Evolutionary conservation across 2,329 filamentous ascomycete species (phyloP).

Genomic region (Aspergillus texensis): DNA sequence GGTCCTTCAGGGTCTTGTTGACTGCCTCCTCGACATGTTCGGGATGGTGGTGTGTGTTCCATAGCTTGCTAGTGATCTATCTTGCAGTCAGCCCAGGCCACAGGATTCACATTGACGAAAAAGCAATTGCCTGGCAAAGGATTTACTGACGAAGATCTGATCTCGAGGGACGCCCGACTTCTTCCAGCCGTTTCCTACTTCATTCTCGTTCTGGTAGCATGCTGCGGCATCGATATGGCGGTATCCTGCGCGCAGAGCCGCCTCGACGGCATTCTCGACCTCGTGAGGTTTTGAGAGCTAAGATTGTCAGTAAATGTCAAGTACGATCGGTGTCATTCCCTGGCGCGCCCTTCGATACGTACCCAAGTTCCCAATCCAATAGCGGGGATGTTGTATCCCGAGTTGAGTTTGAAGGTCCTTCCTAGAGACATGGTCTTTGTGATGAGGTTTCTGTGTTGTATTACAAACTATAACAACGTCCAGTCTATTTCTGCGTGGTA

Average conservation of each 20-base stretch:
- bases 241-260: constrained; percentile 45
- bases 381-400: constrained; percentile 45
- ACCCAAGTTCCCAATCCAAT: constrained; percentile 49
- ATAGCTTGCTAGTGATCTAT: constrained; percentile 60
- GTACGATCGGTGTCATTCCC: background rate
- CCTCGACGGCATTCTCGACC: constrained; percentile 52
- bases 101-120: background rate
- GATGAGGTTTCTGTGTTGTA: background rate
- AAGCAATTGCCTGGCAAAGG: background rate
- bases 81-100: background rate
- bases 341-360: background rate
- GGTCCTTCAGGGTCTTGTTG: constrained; percentile 52
- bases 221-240: constrained; percentile 51
- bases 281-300: constrained; percentile 43
- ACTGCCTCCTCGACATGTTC: constrained; percentile 54
- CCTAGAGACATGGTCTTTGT: constrained; percentile 34
- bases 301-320: constrained; percentile 1
- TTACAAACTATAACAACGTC: background rate
- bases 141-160: constrained; percentile 36
- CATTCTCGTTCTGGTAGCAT: constrained; percentile 36
- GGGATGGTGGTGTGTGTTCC: constrained; percentile 58
- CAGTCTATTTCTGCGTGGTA: background rate
- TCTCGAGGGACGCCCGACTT: constrained; percentile 35
- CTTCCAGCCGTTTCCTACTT: constrained; percentile 37
- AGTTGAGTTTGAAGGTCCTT: constrained; percentile 45